phyloP scores from a whole-genome alignment of 2,329 filamentous ascomycete genomes.

The Fusarium sp. region DNA sequence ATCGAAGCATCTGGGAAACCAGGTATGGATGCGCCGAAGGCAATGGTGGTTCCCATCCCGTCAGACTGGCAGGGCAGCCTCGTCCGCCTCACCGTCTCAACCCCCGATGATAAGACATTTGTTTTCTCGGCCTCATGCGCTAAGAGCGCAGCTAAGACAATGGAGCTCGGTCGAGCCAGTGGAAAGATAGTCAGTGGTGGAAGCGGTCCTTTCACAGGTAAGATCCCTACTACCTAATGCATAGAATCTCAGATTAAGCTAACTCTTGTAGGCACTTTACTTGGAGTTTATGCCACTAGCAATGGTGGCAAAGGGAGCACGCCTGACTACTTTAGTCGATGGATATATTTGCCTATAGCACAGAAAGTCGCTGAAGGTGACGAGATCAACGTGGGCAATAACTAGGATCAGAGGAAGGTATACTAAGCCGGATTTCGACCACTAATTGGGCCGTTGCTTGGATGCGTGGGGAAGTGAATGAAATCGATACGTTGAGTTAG shows the following conservation, averaged over 20 bases:
- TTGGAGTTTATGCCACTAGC: not conserved
- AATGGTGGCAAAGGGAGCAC: not conserved
- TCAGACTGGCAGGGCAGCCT: not conserved
- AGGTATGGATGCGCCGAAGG: not conserved
- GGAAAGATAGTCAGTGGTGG: not conserved
- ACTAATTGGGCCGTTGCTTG: too few species aligned
- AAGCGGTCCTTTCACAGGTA: not conserved
- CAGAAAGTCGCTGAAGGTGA: not conserved
- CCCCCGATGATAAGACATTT: not conserved
- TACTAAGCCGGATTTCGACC: too few species aligned
- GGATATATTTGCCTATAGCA: not conserved
- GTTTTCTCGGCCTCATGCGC: rapidly evolving
- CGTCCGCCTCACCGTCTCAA: not conserved
- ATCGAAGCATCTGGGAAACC: not conserved
- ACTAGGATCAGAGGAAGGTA: too few species aligned
- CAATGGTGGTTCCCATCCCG: not conserved
- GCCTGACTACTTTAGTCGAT: not conserved
- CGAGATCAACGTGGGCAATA: too few species aligned
- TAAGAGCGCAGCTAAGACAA: not conserved
- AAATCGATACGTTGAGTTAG: too few species aligned
- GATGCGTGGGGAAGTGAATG: too few species aligned
- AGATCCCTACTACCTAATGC: not conserved
- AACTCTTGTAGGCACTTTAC: not conserved
- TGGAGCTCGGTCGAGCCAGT: not conserved
- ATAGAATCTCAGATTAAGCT: not conserved